Evolutionary conservation across 169 alveolate species (phyloP).

Genomic region (Plasmodium inui): DNA sequence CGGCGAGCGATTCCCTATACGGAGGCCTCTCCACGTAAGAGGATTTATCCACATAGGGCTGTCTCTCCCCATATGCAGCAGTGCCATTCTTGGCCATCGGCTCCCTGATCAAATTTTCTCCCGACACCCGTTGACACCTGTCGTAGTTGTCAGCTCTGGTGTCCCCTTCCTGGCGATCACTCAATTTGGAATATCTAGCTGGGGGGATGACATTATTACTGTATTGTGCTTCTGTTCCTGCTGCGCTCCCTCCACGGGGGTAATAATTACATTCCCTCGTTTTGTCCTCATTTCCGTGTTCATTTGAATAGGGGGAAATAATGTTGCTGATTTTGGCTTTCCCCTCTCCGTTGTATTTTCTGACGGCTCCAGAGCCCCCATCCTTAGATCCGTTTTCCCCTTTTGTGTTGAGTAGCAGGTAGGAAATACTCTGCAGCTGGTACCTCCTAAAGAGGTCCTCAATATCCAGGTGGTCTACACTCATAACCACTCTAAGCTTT

Average conservation of each 20-base stretch:
- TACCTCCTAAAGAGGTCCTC: conserved; percentile 47
- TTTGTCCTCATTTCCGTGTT: not conserved
- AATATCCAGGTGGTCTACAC: conserved; percentile 31
- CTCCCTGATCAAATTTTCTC: conserved; percentile 7
- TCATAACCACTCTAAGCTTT: conserved; percentile 28
- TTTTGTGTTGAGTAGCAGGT: conserved; percentile 27
- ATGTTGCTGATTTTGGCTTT: not conserved
- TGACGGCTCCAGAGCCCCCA: not conserved
- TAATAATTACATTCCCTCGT: not conserved
- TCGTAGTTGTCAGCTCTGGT: not conserved
- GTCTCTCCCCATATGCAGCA: not conserved
- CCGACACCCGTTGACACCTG: not conserved
- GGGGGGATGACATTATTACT: not conserved
- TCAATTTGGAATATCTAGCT: not conserved
- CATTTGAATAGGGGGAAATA: not conserved
- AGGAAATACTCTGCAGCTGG: conserved; percentile 57
- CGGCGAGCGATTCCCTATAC: not conserved
- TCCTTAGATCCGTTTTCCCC: conserved; percentile 2
- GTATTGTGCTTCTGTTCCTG: not conserved
- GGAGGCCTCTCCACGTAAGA: not conserved
- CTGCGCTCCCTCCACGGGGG: not conserved
- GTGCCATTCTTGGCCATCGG: not conserved
- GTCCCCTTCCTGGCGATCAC: conserved; percentile 11
- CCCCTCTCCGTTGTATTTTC: not conserved
- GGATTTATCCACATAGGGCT: not conserved